Percentiles rank a stretch among this genome's conserved stretches.
Evolutionary conservation across 495 filamentous ascomycete species (phyloP).

Genomic region (Penicillium ucsense): DNA sequence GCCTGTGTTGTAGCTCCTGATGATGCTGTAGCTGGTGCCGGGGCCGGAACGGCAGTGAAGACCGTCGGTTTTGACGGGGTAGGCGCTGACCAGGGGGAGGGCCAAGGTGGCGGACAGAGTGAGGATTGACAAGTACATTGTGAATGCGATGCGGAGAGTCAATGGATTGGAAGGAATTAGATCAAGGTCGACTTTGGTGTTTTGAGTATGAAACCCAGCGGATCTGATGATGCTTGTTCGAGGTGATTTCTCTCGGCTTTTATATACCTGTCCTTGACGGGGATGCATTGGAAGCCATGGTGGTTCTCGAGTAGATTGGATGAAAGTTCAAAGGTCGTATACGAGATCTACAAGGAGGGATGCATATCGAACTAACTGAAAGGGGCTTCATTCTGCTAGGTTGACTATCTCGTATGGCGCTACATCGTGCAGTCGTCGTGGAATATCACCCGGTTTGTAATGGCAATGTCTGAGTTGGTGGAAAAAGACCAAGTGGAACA

Average conservation of each 20-base stretch:
- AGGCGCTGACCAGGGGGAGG: constrained; percentile 3
- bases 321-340: not conserved
- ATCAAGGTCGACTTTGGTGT: not conserved
- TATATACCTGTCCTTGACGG: no score
- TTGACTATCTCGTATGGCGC: not conserved
- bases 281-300: no score
- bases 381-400: not conserved
- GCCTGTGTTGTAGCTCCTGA: constrained; percentile 9
- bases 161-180: not conserved
- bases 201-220: no score
- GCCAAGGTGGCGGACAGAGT: constrained; percentile 3
- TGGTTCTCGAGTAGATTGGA: not conserved
- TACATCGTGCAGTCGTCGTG: not conserved
- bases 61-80: constrained; percentile 1
- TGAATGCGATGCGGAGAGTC: not conserved
- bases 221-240: no score
- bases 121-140: constrained; percentile 5
- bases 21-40: constrained; percentile 7
- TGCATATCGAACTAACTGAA: not conserved
- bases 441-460: not conserved
- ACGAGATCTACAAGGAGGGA: not conserved
- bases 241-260: no score
- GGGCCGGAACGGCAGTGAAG: constrained; percentile 12
- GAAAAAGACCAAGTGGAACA: no score
- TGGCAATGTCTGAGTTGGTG: not conserved